Conservation (phyloP, 768 basidiomycete species). For the Leccinum rimulosum region DNA sequence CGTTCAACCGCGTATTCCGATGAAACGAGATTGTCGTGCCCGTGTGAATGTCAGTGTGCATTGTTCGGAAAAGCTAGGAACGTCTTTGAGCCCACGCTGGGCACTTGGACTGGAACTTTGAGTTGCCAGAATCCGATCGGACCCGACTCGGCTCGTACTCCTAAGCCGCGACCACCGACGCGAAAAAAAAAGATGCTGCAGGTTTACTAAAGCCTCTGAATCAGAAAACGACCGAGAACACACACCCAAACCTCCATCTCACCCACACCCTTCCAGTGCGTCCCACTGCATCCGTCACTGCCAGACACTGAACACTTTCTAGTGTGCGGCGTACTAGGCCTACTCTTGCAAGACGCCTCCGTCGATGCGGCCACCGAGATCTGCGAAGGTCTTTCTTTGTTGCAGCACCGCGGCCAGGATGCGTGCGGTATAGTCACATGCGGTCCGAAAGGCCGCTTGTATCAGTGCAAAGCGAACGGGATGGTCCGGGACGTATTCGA, state of each 20-base stretch:
- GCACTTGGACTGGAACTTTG: neutral
- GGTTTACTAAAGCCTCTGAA: neutral
- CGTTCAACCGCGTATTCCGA: constrained; percentile 70
- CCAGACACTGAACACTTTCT: constrained; percentile 7
- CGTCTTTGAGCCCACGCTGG: too few species aligned
- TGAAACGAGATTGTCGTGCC: constrained; percentile 1
- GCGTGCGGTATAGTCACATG: constrained; percentile 97
- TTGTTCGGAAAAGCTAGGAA: neutral
- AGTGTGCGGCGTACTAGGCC: constrained; percentile 94
- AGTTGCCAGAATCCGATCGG: constrained; percentile 1
- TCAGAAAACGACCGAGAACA: neutral
- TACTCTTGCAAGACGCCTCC: constrained; percentile 76
- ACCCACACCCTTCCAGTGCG: constrained; percentile 28
- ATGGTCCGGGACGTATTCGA: constrained; percentile 99
- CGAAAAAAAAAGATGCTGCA: constrained; percentile 4
- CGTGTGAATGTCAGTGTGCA: neutral
- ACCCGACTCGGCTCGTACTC: neutral
- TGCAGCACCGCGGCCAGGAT: constrained; percentile 98
- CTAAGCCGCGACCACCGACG: neutral
- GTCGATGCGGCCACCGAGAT: constrained; percentile 83
- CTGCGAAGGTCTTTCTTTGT: constrained; percentile 88
- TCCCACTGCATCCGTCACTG: constrained; percentile 2
- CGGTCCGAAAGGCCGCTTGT: constrained; percentile 91
- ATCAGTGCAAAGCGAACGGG: constrained; percentile 98
- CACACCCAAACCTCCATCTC: neutral